These are phyloP conservation scores for Quercus parvula DNA, from an alignment of 306 rosid genomes.

Conservation along the genomic window DNA sequence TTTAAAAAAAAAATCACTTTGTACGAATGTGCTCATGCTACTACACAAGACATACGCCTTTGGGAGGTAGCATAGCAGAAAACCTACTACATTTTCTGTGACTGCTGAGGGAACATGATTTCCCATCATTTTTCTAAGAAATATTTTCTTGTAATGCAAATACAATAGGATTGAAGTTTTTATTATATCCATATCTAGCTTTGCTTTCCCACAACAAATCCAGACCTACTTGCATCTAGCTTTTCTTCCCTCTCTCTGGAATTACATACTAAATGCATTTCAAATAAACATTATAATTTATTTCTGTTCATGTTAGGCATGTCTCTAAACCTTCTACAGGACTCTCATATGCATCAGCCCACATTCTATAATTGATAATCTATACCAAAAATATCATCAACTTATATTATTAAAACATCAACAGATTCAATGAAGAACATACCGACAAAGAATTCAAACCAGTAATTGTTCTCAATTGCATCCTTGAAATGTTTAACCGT, in stretches of 20 bases:
- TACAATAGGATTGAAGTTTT: background rate
- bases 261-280: background rate
- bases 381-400: background rate
- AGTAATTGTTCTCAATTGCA: slow-evolving; percentile 87
- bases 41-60: background rate
- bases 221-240: background rate
- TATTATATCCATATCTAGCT: background rate
- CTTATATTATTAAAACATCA: slow-evolving; percentile 1
- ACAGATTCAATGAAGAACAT: slow-evolving; percentile 34
- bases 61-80: background rate
- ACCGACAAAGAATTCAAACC: slow-evolving; percentile 99
- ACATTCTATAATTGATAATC: slow-evolving; percentile 4
- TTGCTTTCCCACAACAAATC: background rate
- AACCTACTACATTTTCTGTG: background rate
- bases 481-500: slow-evolving; percentile 86
- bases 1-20: background rate
- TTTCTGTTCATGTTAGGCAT: background rate
- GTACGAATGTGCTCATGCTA: background rate
- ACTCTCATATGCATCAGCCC: background rate
- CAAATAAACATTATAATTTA: background rate
- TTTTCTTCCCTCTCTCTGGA: background rate
- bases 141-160: background rate
- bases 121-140: background rate
- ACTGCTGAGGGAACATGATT: background rate
- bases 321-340: background rate